phyloP scores from a whole-genome alignment of 257 asterid genomes.

The Primulina huaijiensis region DNA sequence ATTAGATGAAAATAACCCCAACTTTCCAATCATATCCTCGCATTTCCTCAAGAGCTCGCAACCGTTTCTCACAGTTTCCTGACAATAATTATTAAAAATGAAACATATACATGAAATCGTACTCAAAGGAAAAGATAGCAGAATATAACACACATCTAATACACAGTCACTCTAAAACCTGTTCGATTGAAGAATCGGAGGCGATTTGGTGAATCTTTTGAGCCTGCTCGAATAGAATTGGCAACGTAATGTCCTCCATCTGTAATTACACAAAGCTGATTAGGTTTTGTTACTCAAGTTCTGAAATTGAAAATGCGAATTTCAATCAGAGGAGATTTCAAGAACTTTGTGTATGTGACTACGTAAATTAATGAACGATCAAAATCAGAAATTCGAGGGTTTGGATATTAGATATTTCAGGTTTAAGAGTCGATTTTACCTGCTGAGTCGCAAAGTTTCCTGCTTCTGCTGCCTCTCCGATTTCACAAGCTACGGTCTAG shows the following conservation, averaged over 20 bases:
- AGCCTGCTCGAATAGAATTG: constrained; percentile 50
- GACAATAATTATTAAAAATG: neutral
- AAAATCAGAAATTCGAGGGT: too few relatives aligned
- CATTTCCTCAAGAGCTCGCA: constrained; percentile 66
- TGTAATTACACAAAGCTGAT: constrained; percentile 37
- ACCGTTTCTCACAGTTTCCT: constrained; percentile 69
- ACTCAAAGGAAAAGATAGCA: neutral
- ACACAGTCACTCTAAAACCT: constrained; percentile 28
- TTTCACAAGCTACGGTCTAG: too few relatives aligned
- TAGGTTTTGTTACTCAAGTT: neutral
- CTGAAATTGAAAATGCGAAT: neutral
- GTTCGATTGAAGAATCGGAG: constrained; percentile 52
- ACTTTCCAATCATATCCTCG: constrained; percentile 77
- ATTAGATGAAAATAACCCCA: constrained; percentile 82
- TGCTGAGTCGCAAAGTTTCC: too few relatives aligned
- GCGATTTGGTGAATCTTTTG: constrained; percentile 53
- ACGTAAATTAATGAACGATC: too few relatives aligned
- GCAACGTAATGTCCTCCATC: constrained; percentile 59
- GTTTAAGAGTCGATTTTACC: too few relatives aligned
- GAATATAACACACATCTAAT: neutral
- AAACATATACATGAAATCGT: neutral
- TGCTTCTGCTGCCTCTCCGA: too few relatives aligned
- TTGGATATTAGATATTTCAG: too few relatives aligned
- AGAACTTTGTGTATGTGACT: neutral
- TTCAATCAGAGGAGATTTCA: neutral